phyloP scores from a whole-genome alignment of 805 yeast genomes.

The Scheffersomyces amazonensis region DNA sequence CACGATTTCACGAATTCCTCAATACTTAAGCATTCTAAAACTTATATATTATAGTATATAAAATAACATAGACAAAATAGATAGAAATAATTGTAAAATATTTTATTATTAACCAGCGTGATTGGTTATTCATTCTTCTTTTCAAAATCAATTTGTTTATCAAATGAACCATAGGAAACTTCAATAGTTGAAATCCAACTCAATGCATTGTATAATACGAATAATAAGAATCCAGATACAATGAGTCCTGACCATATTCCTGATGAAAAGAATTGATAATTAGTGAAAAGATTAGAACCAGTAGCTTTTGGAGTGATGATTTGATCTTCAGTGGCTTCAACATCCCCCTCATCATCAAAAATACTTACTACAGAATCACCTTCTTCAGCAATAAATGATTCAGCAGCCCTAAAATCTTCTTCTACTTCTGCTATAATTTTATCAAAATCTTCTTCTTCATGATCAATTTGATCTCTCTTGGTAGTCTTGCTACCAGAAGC shows the following conservation, averaged over 20 bases:
- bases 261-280: constrained; percentile 71
- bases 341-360: constrained; percentile 10
- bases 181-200: constrained; percentile 69
- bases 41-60: too few relatives aligned
- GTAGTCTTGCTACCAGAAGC: background rate
- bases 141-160: constrained; percentile 56
- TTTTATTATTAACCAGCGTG: too few relatives aligned
- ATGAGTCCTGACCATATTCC: constrained; percentile 78
- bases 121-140: constrained; percentile 41
- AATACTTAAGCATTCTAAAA: too few relatives aligned
- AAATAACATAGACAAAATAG: too few relatives aligned
- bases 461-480: constrained; percentile 1
- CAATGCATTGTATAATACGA: constrained; percentile 59
- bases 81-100: too few relatives aligned
- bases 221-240: constrained; percentile 59
- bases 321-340: constrained; percentile 1
- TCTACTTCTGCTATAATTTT: constrained; percentile 19
- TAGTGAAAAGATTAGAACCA: constrained; percentile 48
- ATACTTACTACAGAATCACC: constrained; percentile 21
- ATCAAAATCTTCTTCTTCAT: constrained; percentile 10
- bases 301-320: background rate
- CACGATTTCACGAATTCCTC: too few relatives aligned
- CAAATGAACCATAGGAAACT: constrained; percentile 80
- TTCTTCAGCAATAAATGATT: constrained; percentile 26
- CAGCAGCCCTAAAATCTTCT: constrained; percentile 30